Evolutionary conservation across 129 eudicot genomes (phyloP), one percentile per base, ranked within the genome.

Genomic region (Silybum marianum): DNA sequence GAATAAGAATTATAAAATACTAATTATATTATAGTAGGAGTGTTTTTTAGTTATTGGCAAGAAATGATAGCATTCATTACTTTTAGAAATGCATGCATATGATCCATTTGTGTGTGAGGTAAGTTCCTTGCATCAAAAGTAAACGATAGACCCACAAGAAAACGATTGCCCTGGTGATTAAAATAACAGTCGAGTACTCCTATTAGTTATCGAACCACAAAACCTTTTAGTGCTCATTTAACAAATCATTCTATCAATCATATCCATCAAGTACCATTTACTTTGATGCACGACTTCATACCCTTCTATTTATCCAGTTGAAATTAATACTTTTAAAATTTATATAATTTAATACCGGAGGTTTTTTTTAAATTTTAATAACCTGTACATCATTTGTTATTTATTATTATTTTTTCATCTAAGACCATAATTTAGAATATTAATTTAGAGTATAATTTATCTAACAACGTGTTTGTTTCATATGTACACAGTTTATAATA

Each of bases 41-140:
- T n/a, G 39, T 72, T 76, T 39, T 39, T 8, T 24, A 48, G 26
- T 70, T 76, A 48, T 26, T 82, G 66, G n/a, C 36, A 40, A 42
- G 71, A 75, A 82, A 68, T 46, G 71, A 82, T 82, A 75, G 3
- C 60, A n/a, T 44, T 34, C 22, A 36, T 21, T 16, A 30, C 86
- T 78, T 83, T 78, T 58, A 11, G 39, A 77, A 72, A 83, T 83
- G 83, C 83, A 83, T 83, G 83, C 66, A 83, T 67, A 54, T 3
- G 16, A 71, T 77, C 70, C 78, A 24, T 77, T 3, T 77, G 46
- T 78, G 67, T 72, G 66, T 40, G 70, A 62, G 62, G 75, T 73
- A 83, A 83, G 86, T 83, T 83, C 83, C 86, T 78, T 83, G 83
- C 79, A 83, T 83, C 86, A 83, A 83, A 83, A 78, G 86, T 83